Conservation (phyloP, 345 rosid genomes). For the Gossypium ekmanianum region DNA sequence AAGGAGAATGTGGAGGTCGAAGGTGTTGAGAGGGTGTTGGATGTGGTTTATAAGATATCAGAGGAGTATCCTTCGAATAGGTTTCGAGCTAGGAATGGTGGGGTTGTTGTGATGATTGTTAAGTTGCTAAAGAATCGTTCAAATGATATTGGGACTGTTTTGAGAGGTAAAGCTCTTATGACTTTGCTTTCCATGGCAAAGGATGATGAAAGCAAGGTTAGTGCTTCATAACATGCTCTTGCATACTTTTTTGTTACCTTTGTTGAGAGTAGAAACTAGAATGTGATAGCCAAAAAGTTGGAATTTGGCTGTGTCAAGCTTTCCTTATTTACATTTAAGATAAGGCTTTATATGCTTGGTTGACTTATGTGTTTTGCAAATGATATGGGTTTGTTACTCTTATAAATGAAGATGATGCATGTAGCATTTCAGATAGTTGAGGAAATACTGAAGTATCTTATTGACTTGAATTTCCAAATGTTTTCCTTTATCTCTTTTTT, state of each 20-base stretch:
- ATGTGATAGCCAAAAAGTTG: not conserved
- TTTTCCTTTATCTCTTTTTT: not conserved
- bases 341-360: not conserved
- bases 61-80: slow-evolving; percentile 35
- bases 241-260: not conserved
- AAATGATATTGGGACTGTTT: slow-evolving; percentile 26
- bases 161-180: slow-evolving; percentile 40
- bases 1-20: slow-evolving; percentile 25
- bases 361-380: not conserved
- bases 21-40: slow-evolving; percentile 27
- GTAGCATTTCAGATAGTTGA: not conserved
- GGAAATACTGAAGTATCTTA: not conserved
- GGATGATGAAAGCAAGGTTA: slow-evolving; percentile 49
- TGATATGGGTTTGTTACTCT: not conserved
- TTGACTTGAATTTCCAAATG: not conserved
- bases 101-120: slow-evolving; percentile 30
- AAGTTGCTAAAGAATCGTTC: slow-evolving; percentile 29
- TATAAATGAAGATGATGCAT: not conserved
- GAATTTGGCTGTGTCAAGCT: not conserved
- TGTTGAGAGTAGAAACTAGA: not conserved
- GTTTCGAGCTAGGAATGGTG: slow-evolving; percentile 34
- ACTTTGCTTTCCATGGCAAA: slow-evolving; percentile 38
- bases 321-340: not conserved
- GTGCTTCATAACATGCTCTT: slow-evolving; percentile 11
- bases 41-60: slow-evolving; percentile 27